Percentiles rank a stretch among this genome's conserved stretches.
These are phyloP conservation scores for Raphanus hybrid DNA, from an alignment of 441 rosid genomes.

Conservation along the genomic window DNA sequence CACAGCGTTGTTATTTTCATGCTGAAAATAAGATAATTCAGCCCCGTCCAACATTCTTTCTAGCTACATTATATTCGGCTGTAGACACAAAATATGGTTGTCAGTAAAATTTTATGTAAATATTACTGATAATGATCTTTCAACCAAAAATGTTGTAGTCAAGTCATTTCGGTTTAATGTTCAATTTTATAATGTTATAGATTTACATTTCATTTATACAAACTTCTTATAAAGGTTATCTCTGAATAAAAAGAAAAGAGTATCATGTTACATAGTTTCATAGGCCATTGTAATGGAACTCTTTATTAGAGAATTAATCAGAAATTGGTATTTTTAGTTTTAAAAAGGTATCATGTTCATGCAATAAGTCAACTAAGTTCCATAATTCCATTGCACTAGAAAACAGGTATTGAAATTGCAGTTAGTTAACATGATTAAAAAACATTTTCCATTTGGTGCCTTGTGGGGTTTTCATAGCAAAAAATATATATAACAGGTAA, in stretches of 20 bases:
- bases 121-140: background rate
- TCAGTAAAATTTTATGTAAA: background rate
- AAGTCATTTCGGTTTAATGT: background rate
- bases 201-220: conserved; percentile 1
- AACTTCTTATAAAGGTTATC: background rate
- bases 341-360: background rate
- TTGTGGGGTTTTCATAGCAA: too few relatives aligned
- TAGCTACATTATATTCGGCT: conserved; percentile 9
- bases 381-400: background rate
- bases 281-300: background rate
- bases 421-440: background rate
- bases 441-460: too few relatives aligned
- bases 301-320: background rate
- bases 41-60: background rate
- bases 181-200: background rate
- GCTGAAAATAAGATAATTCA: conserved; percentile 15
- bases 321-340: background rate
- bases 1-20: conserved; percentile 35
- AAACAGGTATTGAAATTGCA: background rate
- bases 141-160: background rate
- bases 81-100: background rate
- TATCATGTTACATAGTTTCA: background rate
- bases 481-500: too few relatives aligned
- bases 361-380: background rate
- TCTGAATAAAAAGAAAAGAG: background rate